phyloP scores from a whole-genome alignment of 169 alveolate genomes.

The Eimeria praecox region DNA sequence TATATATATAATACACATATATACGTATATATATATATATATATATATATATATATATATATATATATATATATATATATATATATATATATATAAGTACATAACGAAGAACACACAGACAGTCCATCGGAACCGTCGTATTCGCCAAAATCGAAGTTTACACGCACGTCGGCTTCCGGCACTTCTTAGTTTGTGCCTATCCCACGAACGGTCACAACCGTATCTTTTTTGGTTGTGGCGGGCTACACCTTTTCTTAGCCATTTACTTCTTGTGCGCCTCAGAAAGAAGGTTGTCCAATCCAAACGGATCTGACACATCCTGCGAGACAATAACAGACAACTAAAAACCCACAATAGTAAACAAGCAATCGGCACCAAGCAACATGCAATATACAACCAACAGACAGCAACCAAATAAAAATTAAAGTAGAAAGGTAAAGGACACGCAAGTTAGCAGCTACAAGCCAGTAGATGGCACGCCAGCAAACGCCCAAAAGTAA shows the following conservation, averaged over 20 bases:
- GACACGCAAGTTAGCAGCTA: no score
- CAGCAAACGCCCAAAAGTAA: no score
- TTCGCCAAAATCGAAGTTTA: neutral
- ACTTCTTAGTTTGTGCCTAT: neutral
- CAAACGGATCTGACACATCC: constrained; percentile 94
- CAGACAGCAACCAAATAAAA: neutral
- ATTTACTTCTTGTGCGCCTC: constrained; percentile 89
- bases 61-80: no score
- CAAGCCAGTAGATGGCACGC: no score
- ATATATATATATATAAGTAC: no score
- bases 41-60: no score
- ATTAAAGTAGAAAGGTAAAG: no score
- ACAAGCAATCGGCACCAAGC: neutral
- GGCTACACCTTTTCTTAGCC: neutral
- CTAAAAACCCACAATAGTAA: neutral
- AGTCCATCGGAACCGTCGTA: neutral
- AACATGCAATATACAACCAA: neutral
- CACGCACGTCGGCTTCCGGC: neutral
- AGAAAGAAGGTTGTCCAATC: constrained; percentile 91
- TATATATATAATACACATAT: neutral
- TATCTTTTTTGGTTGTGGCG: neutral
- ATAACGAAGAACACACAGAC: neutral
- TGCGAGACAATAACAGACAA: constrained; percentile 72
- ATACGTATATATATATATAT: neutral
- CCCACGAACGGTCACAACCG: neutral